phyloP scores from a whole-genome alignment of 208 protist genomes.

The Phytomonas sp. region DNA sequence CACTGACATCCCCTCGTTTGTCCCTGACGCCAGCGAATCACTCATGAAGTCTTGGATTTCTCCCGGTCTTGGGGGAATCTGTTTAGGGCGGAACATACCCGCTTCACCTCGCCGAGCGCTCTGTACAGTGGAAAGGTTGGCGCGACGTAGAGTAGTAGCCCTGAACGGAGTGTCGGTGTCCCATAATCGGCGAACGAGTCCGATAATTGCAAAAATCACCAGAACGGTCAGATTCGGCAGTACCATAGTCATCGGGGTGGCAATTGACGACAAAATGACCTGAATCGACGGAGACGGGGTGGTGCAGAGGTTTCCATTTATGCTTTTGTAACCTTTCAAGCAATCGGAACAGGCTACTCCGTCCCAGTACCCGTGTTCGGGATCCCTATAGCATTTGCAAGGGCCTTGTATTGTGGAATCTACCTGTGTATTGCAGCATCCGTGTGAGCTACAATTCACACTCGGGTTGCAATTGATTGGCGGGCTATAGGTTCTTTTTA shows the following conservation, averaged over 20 bases:
- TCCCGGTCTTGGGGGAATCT: conserved; percentile 53
- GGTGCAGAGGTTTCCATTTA: conserved; percentile 15
- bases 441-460: conserved; percentile 33
- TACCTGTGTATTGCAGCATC: conserved; percentile 38
- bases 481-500: conserved; percentile 16
- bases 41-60: conserved; percentile 57
- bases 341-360: conserved; percentile 25
- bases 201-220: conserved; percentile 58
- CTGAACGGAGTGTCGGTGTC: conserved; percentile 59
- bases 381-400: conserved; percentile 44
- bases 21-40: background rate
- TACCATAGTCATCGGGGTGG: conserved; percentile 77
- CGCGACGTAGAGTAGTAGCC: conserved; percentile 50
- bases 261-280: conserved; percentile 54
- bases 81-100: conserved; percentile 67
- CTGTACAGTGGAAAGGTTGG: conserved; percentile 62
- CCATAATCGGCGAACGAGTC: conserved; percentile 46
- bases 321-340: conserved; percentile 21
- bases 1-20: background rate
- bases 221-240: conserved; percentile 63
- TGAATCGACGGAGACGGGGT: conserved; percentile 22
- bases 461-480: conserved; percentile 15
- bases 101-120: conserved; percentile 41
- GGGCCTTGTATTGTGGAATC: background rate
- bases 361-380: conserved; percentile 32